These are phyloP conservation scores for Vickermania ingenoplastis DNA, from an alignment of 208 protist genomes.

Conservation along the genomic window DNA sequence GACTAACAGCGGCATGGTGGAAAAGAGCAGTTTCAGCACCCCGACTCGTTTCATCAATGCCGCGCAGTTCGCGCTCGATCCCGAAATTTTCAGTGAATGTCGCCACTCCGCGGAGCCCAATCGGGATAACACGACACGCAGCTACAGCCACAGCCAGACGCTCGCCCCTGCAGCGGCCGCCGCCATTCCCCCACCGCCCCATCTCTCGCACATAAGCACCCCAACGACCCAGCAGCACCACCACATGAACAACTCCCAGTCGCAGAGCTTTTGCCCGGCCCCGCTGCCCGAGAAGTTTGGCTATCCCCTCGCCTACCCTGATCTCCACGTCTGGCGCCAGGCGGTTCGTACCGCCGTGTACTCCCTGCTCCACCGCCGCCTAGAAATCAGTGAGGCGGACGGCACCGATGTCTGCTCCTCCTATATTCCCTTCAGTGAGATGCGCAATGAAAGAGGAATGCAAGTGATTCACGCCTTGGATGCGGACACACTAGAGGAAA, in stretches of 20 bases:
- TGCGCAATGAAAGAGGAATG: not conserved
- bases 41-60: not conserved
- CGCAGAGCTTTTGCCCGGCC: not conserved
- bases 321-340: conserved; percentile 8
- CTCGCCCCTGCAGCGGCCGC: not conserved
- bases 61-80: not conserved
- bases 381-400: conserved; percentile 10
- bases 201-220: not conserved
- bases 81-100: not conserved
- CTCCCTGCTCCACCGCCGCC: conserved; percentile 25
- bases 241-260: not conserved
- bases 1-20: not conserved
- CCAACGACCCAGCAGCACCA: not conserved
- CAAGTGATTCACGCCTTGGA: not conserved
- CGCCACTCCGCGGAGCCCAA: no score
- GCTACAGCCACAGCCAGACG: not conserved
- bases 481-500: not conserved
- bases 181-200: no score
- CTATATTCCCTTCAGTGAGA: not conserved
- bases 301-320: not conserved
- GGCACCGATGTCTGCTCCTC: not conserved
- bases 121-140: no score
- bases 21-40: not conserved
- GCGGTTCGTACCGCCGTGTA: conserved; percentile 24
- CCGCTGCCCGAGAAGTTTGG: not conserved